phyloP scores from a whole-genome alignment of 352 stramenopile genomes.

The Aphanomyces stellatus region DNA sequence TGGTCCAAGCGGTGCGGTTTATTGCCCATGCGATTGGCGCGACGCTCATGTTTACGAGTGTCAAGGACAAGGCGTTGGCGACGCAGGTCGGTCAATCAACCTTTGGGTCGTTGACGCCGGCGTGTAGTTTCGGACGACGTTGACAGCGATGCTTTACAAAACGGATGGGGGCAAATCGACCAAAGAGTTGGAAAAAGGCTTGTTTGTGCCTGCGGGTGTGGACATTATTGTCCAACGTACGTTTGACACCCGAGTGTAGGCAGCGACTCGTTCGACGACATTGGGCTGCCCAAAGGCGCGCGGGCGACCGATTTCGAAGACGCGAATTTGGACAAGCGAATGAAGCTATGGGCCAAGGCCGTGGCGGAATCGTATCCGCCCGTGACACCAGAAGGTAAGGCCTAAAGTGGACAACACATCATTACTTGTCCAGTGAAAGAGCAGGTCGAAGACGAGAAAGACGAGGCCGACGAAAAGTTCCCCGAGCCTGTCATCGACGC shows the following conservation, averaged over 20 bases:
- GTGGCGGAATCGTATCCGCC: constrained; percentile 52
- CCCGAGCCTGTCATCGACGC: constrained; percentile 63
- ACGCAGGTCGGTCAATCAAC: constrained; percentile 43
- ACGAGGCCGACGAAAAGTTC: constrained; percentile 35
- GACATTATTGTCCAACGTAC: neutral
- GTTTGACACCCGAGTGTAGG: constrained; percentile 2
- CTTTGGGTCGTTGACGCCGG: constrained; percentile 36
- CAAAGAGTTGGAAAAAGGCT: constrained; percentile 64
- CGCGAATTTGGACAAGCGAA: constrained; percentile 51
- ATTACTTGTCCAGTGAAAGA: constrained; percentile 26
- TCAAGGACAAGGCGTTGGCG: constrained; percentile 77
- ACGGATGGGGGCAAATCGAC: constrained; percentile 24
- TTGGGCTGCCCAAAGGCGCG: constrained; percentile 51
- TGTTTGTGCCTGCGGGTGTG: constrained; percentile 53
- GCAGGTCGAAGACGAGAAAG: constrained; percentile 22
- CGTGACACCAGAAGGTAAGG: constrained; percentile 16
- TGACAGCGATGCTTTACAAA: constrained; percentile 14
- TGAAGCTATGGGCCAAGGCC: constrained; percentile 58
- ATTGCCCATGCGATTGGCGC: constrained; percentile 82
- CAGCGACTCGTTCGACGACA: constrained; percentile 64
- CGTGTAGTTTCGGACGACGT: constrained; percentile 41
- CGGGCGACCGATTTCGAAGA: constrained; percentile 40
- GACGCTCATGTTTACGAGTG: constrained; percentile 75
- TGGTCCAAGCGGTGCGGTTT: constrained; percentile 79
- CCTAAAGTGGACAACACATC: neutral